Evolutionary conservation across 345 rosid genomes (phyloP).

Genomic region (Acer yangbiense): DNA sequence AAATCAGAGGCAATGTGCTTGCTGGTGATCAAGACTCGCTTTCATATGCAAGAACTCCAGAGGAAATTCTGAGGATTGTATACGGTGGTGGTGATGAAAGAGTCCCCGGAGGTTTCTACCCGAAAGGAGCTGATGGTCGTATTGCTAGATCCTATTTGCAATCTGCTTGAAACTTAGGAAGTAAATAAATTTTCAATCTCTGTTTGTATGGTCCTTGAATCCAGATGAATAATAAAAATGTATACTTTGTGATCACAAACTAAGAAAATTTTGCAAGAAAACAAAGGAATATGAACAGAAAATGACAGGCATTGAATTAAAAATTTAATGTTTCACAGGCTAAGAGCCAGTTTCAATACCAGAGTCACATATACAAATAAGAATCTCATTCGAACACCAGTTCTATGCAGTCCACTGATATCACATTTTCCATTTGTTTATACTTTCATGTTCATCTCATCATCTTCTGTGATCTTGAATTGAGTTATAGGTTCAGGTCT

Average conservation of each 20-base stretch:
- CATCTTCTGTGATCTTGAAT: too few species aligned
- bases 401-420: neutral
- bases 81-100: constrained; percentile 36
- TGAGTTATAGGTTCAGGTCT: neutral
- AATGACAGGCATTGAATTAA: neutral
- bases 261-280: neutral
- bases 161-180: neutral
- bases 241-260: neutral
- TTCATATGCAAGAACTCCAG: constrained; percentile 33
- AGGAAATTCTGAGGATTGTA: constrained; percentile 37
- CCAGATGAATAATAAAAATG: neutral
- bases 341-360: neutral
- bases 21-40: constrained; percentile 37
- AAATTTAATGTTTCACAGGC: neutral
- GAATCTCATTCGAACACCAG: too few species aligned
- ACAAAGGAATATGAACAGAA: neutral
- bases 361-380: neutral
- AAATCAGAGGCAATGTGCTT: constrained; percentile 39
- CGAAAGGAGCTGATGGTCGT: constrained; percentile 38
- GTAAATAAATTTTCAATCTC: neutral
- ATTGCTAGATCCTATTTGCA: constrained; percentile 29
- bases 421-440: neutral
- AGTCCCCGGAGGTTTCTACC: constrained; percentile 42
- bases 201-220: neutral
- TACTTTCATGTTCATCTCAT: neutral